Evolutionary conservation across 768 basidiomycete species (phyloP).

Genomic region (Multifurca ochricompacta): DNA sequence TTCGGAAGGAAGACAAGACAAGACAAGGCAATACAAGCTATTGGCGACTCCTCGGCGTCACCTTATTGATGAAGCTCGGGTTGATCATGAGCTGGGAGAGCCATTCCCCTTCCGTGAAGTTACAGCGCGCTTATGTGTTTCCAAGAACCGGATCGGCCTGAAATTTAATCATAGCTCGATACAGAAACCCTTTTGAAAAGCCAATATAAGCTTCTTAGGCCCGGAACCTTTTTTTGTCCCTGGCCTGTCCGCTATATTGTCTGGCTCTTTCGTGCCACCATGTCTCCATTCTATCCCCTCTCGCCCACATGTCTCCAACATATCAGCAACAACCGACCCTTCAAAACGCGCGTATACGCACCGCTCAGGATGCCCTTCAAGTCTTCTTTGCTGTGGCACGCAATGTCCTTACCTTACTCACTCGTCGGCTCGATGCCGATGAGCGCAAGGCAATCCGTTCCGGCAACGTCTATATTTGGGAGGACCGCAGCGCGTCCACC

Average conservation of each 20-base stretch:
- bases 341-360: conserved; percentile 64
- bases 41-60: conserved; percentile 15
- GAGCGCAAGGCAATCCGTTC: conserved; percentile 50
- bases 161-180: conserved; percentile 20
- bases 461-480: conserved; percentile 52
- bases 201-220: conserved; percentile 24
- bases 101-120: conserved; percentile 12
- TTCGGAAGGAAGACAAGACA: not conserved
- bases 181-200: conserved; percentile 21
- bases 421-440: conserved; percentile 68
- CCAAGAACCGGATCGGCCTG: conserved; percentile 20
- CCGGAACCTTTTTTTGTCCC: conserved; percentile 22
- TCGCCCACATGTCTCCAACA: conserved; percentile 17
- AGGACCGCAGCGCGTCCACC: conserved; percentile 65
- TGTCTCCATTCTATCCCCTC: conserved; percentile 21
- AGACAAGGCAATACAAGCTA: not conserved
- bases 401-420: conserved; percentile 61
- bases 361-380: conserved; percentile 70
- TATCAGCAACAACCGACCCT: conserved; percentile 69
- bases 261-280: conserved; percentile 18
- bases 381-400: conserved; percentile 68
- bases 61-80: conserved; percentile 8
- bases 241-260: conserved; percentile 19
- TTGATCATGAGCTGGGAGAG: not conserved
- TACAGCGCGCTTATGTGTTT: conserved; percentile 1